phyloP scores from a whole-genome alignment of 352 stramenopile genomes.

The Pythium rhizo-oryzae region DNA sequence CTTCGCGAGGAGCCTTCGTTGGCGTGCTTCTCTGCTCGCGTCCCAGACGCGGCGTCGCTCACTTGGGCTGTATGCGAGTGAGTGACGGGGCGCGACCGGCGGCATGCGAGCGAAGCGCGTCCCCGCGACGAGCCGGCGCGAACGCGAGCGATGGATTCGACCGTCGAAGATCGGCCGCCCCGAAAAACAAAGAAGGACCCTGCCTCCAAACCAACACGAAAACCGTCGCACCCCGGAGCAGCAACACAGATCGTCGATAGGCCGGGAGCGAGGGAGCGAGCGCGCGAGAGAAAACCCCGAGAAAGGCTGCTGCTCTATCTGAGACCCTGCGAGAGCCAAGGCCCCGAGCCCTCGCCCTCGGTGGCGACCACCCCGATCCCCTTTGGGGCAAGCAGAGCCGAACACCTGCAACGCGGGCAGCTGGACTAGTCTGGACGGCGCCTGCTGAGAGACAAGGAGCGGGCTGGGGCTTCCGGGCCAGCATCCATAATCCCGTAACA shows the following conservation, averaged over 20 bases:
- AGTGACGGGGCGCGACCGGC: conserved; percentile 14
- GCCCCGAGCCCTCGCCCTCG: too few species aligned
- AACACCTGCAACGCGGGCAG: too few species aligned
- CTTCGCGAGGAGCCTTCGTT: too few species aligned
- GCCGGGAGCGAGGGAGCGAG: background rate
- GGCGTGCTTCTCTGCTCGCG: background rate
- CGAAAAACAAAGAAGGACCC: background rate
- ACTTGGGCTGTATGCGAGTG: background rate
- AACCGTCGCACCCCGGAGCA: background rate
- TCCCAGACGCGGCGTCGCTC: conserved; percentile 5
- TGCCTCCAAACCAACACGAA: background rate
- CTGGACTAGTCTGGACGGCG: too few species aligned
- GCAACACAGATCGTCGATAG: background rate
- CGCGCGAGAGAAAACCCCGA: background rate
- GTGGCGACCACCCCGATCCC: too few species aligned
- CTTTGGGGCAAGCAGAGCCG: too few species aligned
- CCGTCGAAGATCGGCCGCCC: background rate
- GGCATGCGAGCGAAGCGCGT: background rate
- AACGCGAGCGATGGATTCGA: conserved; percentile 5
- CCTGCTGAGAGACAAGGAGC: too few species aligned
- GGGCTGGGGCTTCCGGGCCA: too few species aligned
- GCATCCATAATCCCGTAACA: too few species aligned
- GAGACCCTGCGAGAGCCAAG: too few species aligned
- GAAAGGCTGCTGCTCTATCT: background rate
- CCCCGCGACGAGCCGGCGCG: conserved; percentile 10